Evolutionary conservation across 306 rosid species (phyloP), one percentile per base, ranked within the genome.

Genomic region (Alnus glutinosa): DNA sequence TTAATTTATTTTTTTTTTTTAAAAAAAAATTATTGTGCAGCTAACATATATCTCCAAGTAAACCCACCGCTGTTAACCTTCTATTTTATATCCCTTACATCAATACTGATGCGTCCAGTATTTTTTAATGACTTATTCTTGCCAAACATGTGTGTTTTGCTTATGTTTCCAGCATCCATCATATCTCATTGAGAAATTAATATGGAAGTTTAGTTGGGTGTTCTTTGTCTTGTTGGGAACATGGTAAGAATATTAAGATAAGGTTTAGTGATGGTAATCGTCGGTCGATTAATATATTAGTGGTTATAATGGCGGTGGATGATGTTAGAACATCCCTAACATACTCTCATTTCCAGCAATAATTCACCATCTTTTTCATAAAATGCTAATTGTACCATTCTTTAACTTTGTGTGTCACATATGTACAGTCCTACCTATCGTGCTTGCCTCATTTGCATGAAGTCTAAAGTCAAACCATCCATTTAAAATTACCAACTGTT

Each of bases 281-380:
- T 32, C 12, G 14, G 0, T 28, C n/a, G 57, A 30, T 52, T 66
- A 80, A 23, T 6, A 42, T 12, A 5, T 64, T 0, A 71, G 18
- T 50, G 69, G 77, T 30, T 73, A 46, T 9, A 49, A 37, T 74
- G 77, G 36, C 5, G 77, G 51, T 71, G 9, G 58, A 9, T 37
- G 37, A 46, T 55, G 76, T 67, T 23, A 70, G 72, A 55, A 55
- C 75, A 19, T 74, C 57, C 66, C 58, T 15, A 48, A 55, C 46
- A 42, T 36, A 3, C 42, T 23, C 28, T 68, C 23, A 36, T 14
- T 70, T 5, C 15, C 63, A 7, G 42, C 37, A 67, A 55, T 71
- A 10, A 64, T 42, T 66, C 39, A 30, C 10, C 28, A 23, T 75
- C 47, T 28, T 42, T 57, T 4, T 51, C 15, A 28, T 5, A 59